These are phyloP conservation scores for Termitomyces bulborhizus DNA, from an alignment of 768 basidiomycete genomes.

Conservation along the genomic window DNA sequence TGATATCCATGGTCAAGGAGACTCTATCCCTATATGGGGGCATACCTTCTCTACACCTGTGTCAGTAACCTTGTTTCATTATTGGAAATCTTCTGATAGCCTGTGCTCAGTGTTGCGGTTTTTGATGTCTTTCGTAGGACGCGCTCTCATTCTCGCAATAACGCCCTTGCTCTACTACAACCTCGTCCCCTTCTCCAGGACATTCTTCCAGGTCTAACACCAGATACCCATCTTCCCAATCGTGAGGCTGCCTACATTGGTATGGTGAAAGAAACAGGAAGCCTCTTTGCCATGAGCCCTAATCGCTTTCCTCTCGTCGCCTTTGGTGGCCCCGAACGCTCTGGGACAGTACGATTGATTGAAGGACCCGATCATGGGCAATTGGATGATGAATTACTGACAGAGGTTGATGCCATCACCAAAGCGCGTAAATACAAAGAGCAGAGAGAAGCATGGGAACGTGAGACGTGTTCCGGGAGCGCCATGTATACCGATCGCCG, in stretches of 20 bases:
- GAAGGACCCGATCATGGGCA: constrained; percentile 17
- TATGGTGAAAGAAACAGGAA: constrained; percentile 60
- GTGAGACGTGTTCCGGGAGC: constrained; percentile 9
- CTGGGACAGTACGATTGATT: constrained; percentile 15
- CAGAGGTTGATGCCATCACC: constrained; percentile 40
- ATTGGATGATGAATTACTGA: constrained; percentile 25
- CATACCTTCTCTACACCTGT: constrained; percentile 57
- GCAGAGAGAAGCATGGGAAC: constrained; percentile 11
- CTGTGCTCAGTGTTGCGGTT: constrained; percentile 59
- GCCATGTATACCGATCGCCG: constrained; percentile 32
- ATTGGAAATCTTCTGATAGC: not conserved
- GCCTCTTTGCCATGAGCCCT: constrained; percentile 84
- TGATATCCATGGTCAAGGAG: constrained; percentile 14
- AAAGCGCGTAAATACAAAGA: constrained; percentile 31
- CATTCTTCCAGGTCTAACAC: constrained; percentile 55
- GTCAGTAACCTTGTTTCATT: constrained; percentile 33
- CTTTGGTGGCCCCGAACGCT: constrained; percentile 38
- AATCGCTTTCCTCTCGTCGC: constrained; percentile 76
- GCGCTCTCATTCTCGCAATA: constrained; percentile 16
- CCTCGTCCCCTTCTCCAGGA: constrained; percentile 74
- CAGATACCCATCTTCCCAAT: constrained; percentile 35
- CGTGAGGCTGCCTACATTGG: constrained; percentile 77
- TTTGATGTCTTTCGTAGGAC: constrained; percentile 63
- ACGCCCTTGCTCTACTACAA: constrained; percentile 81
- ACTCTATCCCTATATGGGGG: constrained; percentile 50